A percentile compares a stretch with the other conserved stretches of the same genome.
Evolutionary conservation across 2,329 filamentous ascomycete genomes (phyloP).

Genomic region (Monilinia vaccinii-corymbosi): DNA sequence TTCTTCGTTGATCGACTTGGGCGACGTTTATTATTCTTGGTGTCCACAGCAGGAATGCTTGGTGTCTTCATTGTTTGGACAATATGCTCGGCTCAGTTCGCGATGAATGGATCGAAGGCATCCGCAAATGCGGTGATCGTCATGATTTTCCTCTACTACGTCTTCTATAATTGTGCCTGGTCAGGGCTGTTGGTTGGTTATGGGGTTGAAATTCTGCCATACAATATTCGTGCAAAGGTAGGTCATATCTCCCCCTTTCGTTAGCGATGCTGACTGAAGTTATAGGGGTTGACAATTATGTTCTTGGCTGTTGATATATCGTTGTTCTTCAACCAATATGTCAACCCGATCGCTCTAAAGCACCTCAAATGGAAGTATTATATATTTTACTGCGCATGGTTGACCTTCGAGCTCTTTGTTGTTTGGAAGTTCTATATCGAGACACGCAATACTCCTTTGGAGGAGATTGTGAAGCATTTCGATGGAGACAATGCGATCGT

Average conservation of each 20-base stretch:
- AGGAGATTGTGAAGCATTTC: slow-evolving; percentile 38
- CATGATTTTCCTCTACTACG: slow-evolving; percentile 41
- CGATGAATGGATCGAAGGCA: slow-evolving; percentile 12
- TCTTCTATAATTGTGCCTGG: slow-evolving; percentile 34
- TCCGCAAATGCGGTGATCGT: slow-evolving; percentile 29
- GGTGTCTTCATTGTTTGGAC: slow-evolving; percentile 28
- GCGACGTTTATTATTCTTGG: slow-evolving; percentile 22
- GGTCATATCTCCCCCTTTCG: slow-evolving; percentile 10
- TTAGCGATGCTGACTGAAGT: background rate
- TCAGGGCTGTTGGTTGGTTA: slow-evolving; percentile 22
- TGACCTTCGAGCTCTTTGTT: slow-evolving; percentile 22
- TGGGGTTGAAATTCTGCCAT: slow-evolving; percentile 24
- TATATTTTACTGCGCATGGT: slow-evolving; percentile 34
- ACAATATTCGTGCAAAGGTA: slow-evolving; percentile 27
- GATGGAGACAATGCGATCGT: slow-evolving; percentile 34
- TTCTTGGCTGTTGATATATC: slow-evolving; percentile 37
- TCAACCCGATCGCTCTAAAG: slow-evolving; percentile 35
- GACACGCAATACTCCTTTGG: slow-evolving; percentile 35
- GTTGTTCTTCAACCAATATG: slow-evolving; percentile 37
- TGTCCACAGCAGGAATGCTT: slow-evolving; percentile 22
- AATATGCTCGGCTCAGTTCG: slow-evolving; percentile 19
- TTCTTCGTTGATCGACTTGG: slow-evolving; percentile 28
- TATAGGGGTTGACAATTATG: slow-evolving; percentile 32
- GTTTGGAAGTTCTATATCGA: slow-evolving; percentile 33
- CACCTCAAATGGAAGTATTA: slow-evolving; percentile 36